Base-by-base conservation (phyloP, 495 filamentous ascomycete species). In the Neurospora sp. region DNA sequence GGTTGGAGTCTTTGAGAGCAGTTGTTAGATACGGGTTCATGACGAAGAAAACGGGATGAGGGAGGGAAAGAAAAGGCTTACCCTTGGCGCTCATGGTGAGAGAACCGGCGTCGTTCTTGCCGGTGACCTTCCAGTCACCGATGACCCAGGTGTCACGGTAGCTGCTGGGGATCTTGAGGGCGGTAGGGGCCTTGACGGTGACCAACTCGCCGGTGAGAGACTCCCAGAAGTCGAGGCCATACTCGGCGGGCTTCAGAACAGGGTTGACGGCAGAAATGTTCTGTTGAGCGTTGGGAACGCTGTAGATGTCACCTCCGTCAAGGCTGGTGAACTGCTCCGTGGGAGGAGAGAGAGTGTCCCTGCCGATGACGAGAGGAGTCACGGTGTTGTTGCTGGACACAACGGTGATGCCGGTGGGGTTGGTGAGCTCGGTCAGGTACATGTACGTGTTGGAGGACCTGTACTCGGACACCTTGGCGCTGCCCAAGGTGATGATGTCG, bases 151-250 rank as follows among this genome's bases (percentile, higher is more conserved):
- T 86, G 71, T 91, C 89, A 18, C 89, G 87, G 76, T 86, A 91
- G 74, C 78, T 82, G 74, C 87, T 90, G 5, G 88, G 84, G 71
- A 81, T 83, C 27, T 83, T 77, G 54, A 90, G 77, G 8, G 85
- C 85, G 1, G 73, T 82, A 4, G 89, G 82, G 3, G 76, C 82
- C 70, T 80, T 81, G 39, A 90, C 77, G 0, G 83, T 88, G 12
- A 90, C 88, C 38, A 89, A 75, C 76, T 90, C 89, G 23, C 89
- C 89, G 71, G 76, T 84, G 70, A 91, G 75, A 70, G 85, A 87
- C 82, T 91, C 86, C 89, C 89, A 91, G 76, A 91, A 91, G 77
- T 91, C 89, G 70, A 91, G 75, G 1, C 89, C 89, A 74, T 88
- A 90, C 70, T 82, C 73, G 5, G 82, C 78, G 4, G 89, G 88